phyloP scores from a whole-genome alignment of 129 eudicot species.

The Pulicaria dysenterica region DNA sequence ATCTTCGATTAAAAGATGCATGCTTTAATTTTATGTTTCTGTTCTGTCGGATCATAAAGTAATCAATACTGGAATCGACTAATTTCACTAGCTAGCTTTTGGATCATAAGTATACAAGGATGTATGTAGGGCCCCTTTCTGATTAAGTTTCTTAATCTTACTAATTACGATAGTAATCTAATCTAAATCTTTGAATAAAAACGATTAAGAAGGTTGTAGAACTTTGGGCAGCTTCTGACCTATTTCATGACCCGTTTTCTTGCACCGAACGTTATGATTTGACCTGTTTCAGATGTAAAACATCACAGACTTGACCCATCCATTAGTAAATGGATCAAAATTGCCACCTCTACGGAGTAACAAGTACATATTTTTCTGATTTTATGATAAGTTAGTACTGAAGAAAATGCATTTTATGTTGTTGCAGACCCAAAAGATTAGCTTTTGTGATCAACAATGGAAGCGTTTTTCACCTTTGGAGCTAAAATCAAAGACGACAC shows the following conservation, averaged over 20 bases:
- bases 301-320: no score
- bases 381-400: slow-evolving; percentile 4
- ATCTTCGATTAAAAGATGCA: background rate
- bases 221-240: no score
- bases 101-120: background rate
- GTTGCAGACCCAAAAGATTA: slow-evolving; percentile 54
- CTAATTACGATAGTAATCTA: no score
- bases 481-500: slow-evolving; percentile 41
- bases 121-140: background rate
- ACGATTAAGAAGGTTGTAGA: no score
- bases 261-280: no score
- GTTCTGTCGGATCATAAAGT: slow-evolving; percentile 2
- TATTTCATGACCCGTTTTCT: no score
- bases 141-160: slow-evolving; percentile 3
- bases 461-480: slow-evolving; percentile 36
- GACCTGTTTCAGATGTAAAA: no score
- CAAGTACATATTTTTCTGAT: background rate
- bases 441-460: slow-evolving; percentile 60
- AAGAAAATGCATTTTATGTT: slow-evolving; percentile 24
- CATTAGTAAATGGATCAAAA: no score
- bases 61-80: background rate
- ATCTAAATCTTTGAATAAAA: no score
- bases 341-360: background rate
- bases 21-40: background rate
- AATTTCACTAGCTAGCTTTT: background rate